Base-by-base conservation (phyloP, 805 yeast genomes). In the Lipomyces yamanashiensis region DNA sequence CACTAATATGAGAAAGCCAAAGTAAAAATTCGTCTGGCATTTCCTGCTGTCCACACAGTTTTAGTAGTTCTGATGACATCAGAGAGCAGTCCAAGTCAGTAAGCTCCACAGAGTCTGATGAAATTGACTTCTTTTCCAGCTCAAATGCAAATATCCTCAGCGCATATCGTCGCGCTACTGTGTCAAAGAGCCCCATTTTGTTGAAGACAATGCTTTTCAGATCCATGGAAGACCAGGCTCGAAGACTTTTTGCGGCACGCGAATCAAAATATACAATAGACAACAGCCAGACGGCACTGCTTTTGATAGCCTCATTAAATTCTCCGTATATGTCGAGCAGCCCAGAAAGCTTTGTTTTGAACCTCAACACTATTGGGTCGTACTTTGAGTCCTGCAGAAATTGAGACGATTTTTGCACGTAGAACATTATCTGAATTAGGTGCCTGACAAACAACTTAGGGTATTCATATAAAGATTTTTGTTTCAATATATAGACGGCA, bases 1-100 rank as follows among this genome's bases (percentile, higher is more conserved):
- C 69, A 49, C 64, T 59, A 2, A 64, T 50, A 13, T 44, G 51
- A 1, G 64, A 41, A 9, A 55, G 55, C 69, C 69, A 66, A 5
- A 19, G 8, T 8, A 43, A 15, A 51, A 66, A 66, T 12, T 48
- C 65, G 34, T 33, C 50, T 8, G 64, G 54, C 50, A 63, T 21
- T 12, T 56, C 40, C 12, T 54, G 48, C 15, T 23, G 48, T 17
- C 47, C 13, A 43, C 62, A 60, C n/a, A 58, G 9, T 28, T 37
- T 23, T 21, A 63, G 47, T 33, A 64, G 41, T 34, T 37, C 44
- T 23, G 55, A 39, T 12, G 61, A 52, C 51, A 62, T 28, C 13
- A 17, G 21, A 7, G 15, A 10, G 21, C 58, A 51, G 12, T 54
- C 61, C 2, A 39, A 37, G 28, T 62, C 59, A 17, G 47, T 34